Base-by-base conservation (phyloP, 2,329 filamentous ascomycete genomes). In the Juglanconis juglandina region DNA sequence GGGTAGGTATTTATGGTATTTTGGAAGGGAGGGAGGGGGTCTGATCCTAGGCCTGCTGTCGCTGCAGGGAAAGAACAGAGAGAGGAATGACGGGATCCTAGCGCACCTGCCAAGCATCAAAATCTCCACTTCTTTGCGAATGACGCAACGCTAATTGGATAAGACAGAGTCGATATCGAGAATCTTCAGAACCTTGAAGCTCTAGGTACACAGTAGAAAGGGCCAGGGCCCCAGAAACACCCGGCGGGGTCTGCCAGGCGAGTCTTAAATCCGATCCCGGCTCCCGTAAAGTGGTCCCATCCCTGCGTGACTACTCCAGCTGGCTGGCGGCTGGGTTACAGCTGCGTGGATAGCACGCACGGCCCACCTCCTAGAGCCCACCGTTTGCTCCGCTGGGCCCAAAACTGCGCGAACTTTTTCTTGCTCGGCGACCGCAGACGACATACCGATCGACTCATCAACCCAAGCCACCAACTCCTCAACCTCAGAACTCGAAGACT, bases 401-500 rank as follows among this genome's bases (percentile, higher is more conserved):
- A 62, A 66, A 66, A 69, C 65, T 65, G 34, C 42, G 42, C 56
- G 58, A 69, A 69, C 68, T 70, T 71, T 70, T 70, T 63, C 41
- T 24, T 32, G 10, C n/a, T 37, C 30, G 5, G 17, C 42, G 9
- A 42, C 33, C 61, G 39, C 39, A 51, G 32, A 64, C 53, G 48
- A 53, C 63, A 55, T 53, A 63, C 53, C 64, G 57, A 63, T 63
- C 68, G 69, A 68, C 65, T 68, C 67, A 68, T 70, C 69, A 72
- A 48, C 24, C 68, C 59, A 59, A 55, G 46, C 58, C 49, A 53
- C 56, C 53, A 53, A 52, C 35, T n/a, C 50, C 17, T 37, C 59
- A 48, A 71, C 74, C 71, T 72, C 73, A 85, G 90, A 89, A 96
- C 92, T 91, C 85, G 91, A 95, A 92, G 92, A 89, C 86, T 96